Conservation (phyloP, 2,329 filamentous ascomycete genomes). For the Dactylellina drechsleri region DNA sequence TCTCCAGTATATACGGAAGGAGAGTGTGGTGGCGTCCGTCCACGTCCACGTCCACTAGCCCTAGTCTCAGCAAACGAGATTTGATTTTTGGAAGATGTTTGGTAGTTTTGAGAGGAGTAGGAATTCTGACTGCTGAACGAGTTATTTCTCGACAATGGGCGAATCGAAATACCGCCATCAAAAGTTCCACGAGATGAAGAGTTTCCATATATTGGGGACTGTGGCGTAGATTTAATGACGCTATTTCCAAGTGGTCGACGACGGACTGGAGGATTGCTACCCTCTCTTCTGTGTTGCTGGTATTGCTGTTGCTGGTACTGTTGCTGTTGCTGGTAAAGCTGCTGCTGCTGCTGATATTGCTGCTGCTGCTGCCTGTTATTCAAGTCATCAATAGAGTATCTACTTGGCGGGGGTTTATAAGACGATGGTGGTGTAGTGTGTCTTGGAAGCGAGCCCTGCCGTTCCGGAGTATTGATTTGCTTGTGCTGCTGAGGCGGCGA, state of each 20-base stretch:
- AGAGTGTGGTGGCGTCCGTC: slow-evolving; percentile 9
- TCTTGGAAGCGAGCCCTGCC: slow-evolving; percentile 36
- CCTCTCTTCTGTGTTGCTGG: slow-evolving; percentile 1
- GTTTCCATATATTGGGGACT: slow-evolving; percentile 21
- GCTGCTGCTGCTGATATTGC: slow-evolving; percentile 2
- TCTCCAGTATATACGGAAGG: slow-evolving; percentile 19
- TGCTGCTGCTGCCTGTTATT: slow-evolving; percentile 15
- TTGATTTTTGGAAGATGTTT: slow-evolving; percentile 28
- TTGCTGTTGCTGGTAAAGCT: slow-evolving; percentile 6
- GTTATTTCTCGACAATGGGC: slow-evolving; percentile 30
- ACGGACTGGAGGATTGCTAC: slow-evolving; percentile 19
- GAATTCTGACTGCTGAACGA: slow-evolving; percentile 48
- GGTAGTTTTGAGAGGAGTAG: slow-evolving; percentile 31
- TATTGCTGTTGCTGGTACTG: slow-evolving; percentile 6
- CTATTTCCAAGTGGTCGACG: slow-evolving; percentile 46
- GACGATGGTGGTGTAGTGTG: slow-evolving; percentile 48
- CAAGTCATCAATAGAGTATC: slow-evolving; percentile 37
- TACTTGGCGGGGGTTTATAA: slow-evolving; percentile 38
- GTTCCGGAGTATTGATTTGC: slow-evolving; percentile 20
- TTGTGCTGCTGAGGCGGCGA: slow-evolving; percentile 21
- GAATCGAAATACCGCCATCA: slow-evolving; percentile 7
- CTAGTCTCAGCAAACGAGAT: slow-evolving; percentile 26
- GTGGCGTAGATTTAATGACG: slow-evolving; percentile 33
- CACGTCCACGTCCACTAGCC: slow-evolving; percentile 4
- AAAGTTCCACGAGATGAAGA: slow-evolving; percentile 13